Conservation (phyloP, 2,329 filamentous ascomycete species). For the Colletotrichum cereale region DNA sequence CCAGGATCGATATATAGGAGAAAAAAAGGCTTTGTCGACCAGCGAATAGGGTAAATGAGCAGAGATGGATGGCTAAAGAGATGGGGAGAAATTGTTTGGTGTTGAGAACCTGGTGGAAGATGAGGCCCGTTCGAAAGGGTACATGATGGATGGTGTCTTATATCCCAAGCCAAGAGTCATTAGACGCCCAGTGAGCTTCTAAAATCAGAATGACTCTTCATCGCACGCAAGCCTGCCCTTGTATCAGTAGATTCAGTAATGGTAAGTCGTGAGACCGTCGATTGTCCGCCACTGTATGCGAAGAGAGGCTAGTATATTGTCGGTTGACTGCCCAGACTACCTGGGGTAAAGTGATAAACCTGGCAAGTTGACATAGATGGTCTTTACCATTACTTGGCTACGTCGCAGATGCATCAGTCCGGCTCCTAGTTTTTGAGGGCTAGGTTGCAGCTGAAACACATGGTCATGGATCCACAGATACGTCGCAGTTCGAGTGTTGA, state of each 20-base stretch:
- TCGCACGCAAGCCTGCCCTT: slow-evolving; percentile 12
- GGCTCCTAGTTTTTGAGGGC: slow-evolving; percentile 7
- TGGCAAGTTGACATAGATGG: too few species aligned
- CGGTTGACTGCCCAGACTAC: slow-evolving; percentile 35
- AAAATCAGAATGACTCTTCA: neutral
- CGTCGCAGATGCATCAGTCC: neutral
- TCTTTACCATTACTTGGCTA: neutral
- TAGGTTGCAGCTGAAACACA: too few species aligned
- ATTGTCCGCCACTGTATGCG: neutral
- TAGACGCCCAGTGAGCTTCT: neutral
- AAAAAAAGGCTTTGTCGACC: neutral
- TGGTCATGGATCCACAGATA: too few species aligned
- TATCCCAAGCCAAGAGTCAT: neutral
- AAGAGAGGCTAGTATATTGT: slow-evolving; percentile 23
- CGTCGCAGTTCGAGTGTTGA: too few species aligned
- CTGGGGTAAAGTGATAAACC: slow-evolving; percentile 21
- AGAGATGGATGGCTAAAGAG: too few species aligned
- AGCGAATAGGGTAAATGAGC: neutral
- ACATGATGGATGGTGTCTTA: slow-evolving; percentile 14
- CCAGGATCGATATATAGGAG: slow-evolving; percentile 7
- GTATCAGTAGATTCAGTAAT: neutral
- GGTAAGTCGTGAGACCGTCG: neutral
- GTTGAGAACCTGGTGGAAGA: slow-evolving; percentile 22
- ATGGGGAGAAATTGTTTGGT: slow-evolving; percentile 17
- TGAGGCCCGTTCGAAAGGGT: neutral